Base-by-base conservation (phyloP, 2,329 filamentous ascomycete genomes). In the Oidium heveae region DNA sequence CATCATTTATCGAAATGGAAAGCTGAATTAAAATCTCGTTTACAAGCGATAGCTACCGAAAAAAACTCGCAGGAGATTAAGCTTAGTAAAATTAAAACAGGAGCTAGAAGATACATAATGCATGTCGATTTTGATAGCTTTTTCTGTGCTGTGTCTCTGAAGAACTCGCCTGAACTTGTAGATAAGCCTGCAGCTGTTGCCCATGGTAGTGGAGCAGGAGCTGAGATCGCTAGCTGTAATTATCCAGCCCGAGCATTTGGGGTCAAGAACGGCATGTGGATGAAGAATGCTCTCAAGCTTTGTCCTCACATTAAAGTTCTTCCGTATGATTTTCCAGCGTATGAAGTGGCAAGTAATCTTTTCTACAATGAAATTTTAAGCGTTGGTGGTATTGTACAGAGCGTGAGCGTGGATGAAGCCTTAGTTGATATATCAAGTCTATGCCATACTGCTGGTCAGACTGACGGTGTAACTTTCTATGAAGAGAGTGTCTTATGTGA, bases 51-150 rank as follows among this genome's bases (percentile, higher is more conserved):
- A 55, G 81, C 88, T 9, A 75, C 77, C 0, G 83, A 93, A 60
- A 86, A 81, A 62, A 71, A 57, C 55, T 72, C 62, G 34, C 72
- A 71, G 9, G 72, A 75, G 59, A 69, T 66, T 20, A 66, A 65
- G 20, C 61, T 65, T 58, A 6, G 70, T 60, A 71, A 80, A 61
- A 72, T 73, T 44, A 72, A 73, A 28, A 71, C 75, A 13, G 84
- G 82, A 0, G 69, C 79, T 2, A 74, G 88, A 57, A 72, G 84
- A 53, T 98, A 96, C 62, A 75, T 98, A 54, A 76, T 98, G 63
- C 91, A 98, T 62, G 86, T 98, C 33, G 91, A 98, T 64, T 98
- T 98, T 66, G 93, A 98, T 68, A 91, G 87, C 66, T 98, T 98
- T 69, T 98, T 98, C 67, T 94, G 88, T 56, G 86, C 93, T 0